These are phyloP conservation scores for Rhizodiscina lignyota DNA, from an alignment of 495 filamentous ascomycete genomes.

Conservation along the genomic window DNA sequence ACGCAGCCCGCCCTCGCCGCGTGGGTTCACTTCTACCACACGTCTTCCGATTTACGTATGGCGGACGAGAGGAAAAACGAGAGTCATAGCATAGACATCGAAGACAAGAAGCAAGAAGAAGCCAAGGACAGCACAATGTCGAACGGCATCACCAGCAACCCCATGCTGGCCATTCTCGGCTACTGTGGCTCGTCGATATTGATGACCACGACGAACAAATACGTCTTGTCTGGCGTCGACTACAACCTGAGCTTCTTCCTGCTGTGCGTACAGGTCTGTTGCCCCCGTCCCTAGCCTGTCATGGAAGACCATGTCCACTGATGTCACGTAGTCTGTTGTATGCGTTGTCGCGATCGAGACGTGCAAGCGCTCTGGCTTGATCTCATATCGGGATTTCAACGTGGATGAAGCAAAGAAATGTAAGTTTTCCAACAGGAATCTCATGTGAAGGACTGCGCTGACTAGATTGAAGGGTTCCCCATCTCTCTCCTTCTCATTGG, in stretches of 20 bases:
- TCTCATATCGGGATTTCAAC: conserved; percentile 85
- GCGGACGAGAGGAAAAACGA: no score
- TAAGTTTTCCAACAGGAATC: conserved; percentile 24
- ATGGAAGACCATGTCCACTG: conserved; percentile 3
- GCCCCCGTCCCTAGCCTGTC: background rate
- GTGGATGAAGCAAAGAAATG: conserved; percentile 81
- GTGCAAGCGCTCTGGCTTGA: conserved; percentile 68
- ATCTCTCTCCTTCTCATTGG: conserved; percentile 92
- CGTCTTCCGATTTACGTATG: no score
- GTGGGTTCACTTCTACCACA: no score
- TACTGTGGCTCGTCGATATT: conserved; percentile 92
- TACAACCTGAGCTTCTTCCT: conserved; percentile 98
- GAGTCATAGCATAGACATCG: no score
- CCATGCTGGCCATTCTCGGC: conserved; percentile 62
- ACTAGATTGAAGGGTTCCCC: conserved; percentile 63
- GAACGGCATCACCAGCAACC: conserved; percentile 10
- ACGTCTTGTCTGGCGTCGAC: conserved; percentile 71
- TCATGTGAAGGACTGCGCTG: conserved; percentile 2
- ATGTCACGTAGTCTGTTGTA: conserved; percentile 53
- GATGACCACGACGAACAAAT: conserved; percentile 99
- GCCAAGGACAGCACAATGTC: background rate
- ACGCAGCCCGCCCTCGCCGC: no score
- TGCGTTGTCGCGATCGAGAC: conserved; percentile 77
- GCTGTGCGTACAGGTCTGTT: conserved; percentile 71
- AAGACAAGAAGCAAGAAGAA: no score